These are phyloP conservation scores for Exophiala xenobiotica DNA, from an alignment of 2,329 filamentous ascomycete species.

Conservation along the genomic window DNA sequence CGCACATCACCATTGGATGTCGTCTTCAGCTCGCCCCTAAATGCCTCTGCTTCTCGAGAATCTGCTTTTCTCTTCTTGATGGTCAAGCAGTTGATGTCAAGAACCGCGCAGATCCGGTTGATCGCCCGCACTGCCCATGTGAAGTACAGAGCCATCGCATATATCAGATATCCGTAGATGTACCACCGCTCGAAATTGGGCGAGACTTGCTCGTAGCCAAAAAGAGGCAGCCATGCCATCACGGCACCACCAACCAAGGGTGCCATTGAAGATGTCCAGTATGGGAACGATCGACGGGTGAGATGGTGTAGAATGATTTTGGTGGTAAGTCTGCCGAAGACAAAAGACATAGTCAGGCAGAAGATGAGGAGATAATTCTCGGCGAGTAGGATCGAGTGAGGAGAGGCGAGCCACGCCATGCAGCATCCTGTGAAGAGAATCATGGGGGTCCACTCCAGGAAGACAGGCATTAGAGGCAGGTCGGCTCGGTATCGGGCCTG, in stretches of 20 bases:
- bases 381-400: constrained; percentile 74
- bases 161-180: constrained; percentile 78
- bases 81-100: constrained; percentile 92
- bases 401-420: constrained; percentile 83
- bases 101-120: constrained; percentile 82
- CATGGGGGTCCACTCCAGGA: constrained; percentile 94
- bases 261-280: constrained; percentile 88
- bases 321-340: constrained; percentile 96
- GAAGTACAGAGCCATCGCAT: constrained; percentile 82
- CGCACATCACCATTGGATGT: constrained; percentile 13
- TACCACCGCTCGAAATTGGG: constrained; percentile 72
- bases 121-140: constrained; percentile 91
- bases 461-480: constrained; percentile 75
- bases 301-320: constrained; percentile 98
- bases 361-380: constrained; percentile 91
- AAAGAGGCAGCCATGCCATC: constrained; percentile 74
- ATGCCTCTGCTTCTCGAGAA: constrained; percentile 5
- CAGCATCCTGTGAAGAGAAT: constrained; percentile 73
- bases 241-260: constrained; percentile 84
- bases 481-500: constrained; percentile 69
- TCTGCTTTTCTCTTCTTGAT: constrained; percentile 51
- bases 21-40: neutral
- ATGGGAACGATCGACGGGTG: constrained; percentile 89
- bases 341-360: constrained; percentile 91
- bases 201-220: constrained; percentile 65